Base-by-base conservation (phyloP, 371 early-diverging fungal genomes). In the Circinella umbellata region DNA sequence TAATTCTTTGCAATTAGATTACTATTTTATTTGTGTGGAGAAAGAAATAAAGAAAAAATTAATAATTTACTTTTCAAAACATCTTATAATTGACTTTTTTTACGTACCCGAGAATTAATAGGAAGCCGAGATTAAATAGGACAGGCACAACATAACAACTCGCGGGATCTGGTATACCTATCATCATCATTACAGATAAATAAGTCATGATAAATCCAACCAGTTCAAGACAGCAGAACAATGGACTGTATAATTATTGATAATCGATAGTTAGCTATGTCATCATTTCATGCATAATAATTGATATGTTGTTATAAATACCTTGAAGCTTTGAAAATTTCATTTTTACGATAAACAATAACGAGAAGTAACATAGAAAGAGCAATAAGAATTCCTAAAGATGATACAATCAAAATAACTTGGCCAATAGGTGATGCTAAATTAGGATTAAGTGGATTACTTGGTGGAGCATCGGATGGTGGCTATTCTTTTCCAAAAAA, bases 1-100 rank as follows among this genome's bases (percentile, higher is more conserved):
- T 87, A 88, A 67, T 88, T 88, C 63, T 88, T 88, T 51, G 89
- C 87, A 47, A 88, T 87, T 81, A 88, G 83, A 55, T 88, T 88
- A 69, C 89, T 82, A 69, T 51, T 18, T 5, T 35, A 15, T n/a
- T 15, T 14, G 37, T 42, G 6, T 42, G 6, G 1, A 42, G 42
- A 51, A 9, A 42, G 42, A 51, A 15, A 7, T 7, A 60, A 10
- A 57, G 39, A 51, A 65, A 18, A 46, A 36, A 47, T 53, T 8
- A 53, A 18, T 6, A 8, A 53, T 18, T 18, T 2, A 42, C 42
- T 53, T 3, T 15, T 15, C 15, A n/a, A 6, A 53, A 18, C 53
- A 6, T 15, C 53, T 53, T 55, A 42, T 46, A 39, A 54, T 46
- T 53, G 36, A 11, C 2, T 13, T 11, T 13, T 51, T 13, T 13